Evolutionary conservation across 2,329 filamentous ascomycete species (phyloP), one percentile per base, ranked within the genome.

Genomic region (Trichoderma oligosporum): DNA sequence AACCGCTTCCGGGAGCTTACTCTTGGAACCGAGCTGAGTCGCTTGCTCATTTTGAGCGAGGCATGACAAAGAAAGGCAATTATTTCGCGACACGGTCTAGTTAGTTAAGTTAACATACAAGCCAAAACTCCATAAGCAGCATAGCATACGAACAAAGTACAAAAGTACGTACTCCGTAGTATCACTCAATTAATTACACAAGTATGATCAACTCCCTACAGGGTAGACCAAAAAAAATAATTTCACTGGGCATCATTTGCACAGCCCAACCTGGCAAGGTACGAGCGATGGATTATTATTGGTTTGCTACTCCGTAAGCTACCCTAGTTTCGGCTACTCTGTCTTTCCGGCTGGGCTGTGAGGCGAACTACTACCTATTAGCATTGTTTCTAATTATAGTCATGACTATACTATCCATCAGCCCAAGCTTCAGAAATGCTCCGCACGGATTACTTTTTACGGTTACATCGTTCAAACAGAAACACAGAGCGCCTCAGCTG

Each of bases 341-440:
- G 16, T 14, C 29, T 22, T 16, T 22, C 48, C 35, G 27, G 20
- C 46, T 49, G 46, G 46, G 48, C 48, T 52, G 48, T 52, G 48
- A 52, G 48, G 48, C 38, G 48, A 52, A 52, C 48, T 41, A 41
- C 27, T 11, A 31, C 11, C 27, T 11, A 31, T n/a, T n/a, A n/a
- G n/a, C n/a, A n/a, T 39, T 29, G 14, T 16, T 52, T 52, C 48
- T 52, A 52, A 52, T 33, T 52, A 11, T 52, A 52, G 48, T 3
- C 31, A 20, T n/a, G n/a, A n/a, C 22, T 14, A 2, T 11, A 11
- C 12, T 41, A 41, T 41, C 38, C 12, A 20, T 4, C 18, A 41
- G 38, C 18, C n/a, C n/a, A 41, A 41, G 9, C 20, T 41, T 20
- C 18, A 16, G 35, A 18, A 11, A n/a, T n/a, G n/a, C n/a, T n/a